Evolutionary conservation across 2,329 filamentous ascomycete species (phyloP).

Genomic region (Pyrenophora graminea): DNA sequence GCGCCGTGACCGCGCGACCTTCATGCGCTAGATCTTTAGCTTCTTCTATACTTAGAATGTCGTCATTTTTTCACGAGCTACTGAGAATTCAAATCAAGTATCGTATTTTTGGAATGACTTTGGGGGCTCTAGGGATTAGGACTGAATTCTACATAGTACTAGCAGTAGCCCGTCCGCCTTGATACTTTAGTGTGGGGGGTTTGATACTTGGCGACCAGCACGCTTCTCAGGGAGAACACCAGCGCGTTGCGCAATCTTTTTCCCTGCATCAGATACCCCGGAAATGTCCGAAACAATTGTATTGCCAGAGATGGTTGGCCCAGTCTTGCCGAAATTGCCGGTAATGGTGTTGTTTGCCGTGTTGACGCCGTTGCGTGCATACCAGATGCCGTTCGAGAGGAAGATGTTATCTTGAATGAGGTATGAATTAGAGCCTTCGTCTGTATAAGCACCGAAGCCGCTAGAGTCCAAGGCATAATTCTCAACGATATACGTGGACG

Average conservation of each 20-base stretch:
- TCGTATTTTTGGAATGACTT: no score
- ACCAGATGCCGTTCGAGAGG: conserved; percentile 14
- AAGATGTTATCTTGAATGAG: conserved; percentile 13
- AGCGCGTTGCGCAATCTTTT: conserved; percentile 9
- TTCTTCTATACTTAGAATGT: no score
- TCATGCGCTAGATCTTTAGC: no score
- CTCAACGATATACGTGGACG: conserved; percentile 11
- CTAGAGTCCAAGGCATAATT: conserved; percentile 19
- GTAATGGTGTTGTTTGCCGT: conserved; percentile 18
- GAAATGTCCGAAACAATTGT: conserved; percentile 10
- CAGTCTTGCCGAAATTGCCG: conserved; percentile 15
- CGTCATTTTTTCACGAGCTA: no score
- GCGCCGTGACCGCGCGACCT: no score
- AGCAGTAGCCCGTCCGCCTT: not conserved
- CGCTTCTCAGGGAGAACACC: conserved; percentile 13
- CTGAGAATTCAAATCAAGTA: no score
- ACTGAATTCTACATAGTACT: not conserved
- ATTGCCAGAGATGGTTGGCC: conserved; percentile 9
- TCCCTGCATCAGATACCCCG: conserved; percentile 5
- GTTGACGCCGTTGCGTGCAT: conserved; percentile 18
- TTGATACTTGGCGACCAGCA: conserved; percentile 14
- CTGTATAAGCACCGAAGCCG: conserved; percentile 18
- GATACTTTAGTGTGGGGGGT: conserved; percentile 2
- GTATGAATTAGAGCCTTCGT: conserved; percentile 19
- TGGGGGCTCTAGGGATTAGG: no score